These are phyloP conservation scores for Trichoderma sp. DNA, from an alignment of 2,329 filamentous ascomycete genomes.

Conservation along the genomic window DNA sequence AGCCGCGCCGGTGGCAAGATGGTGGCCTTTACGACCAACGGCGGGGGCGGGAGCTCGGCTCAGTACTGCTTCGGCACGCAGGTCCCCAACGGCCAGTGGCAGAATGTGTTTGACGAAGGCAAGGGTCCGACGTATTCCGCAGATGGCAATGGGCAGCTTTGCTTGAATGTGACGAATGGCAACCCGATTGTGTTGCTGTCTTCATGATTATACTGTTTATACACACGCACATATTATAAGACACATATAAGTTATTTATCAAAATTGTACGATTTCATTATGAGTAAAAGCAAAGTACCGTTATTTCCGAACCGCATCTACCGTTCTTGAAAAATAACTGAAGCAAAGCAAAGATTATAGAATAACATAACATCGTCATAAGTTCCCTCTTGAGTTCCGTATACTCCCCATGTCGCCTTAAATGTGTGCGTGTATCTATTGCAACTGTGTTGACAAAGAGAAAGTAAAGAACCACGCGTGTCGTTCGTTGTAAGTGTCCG, in stretches of 20 bases:
- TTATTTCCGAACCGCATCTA: not conserved
- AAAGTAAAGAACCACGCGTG: not conserved
- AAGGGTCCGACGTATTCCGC: constrained; percentile 36
- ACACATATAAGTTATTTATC: not conserved
- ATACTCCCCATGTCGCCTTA: not conserved
- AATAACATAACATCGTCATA: not conserved
- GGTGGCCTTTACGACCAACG: constrained; percentile 46
- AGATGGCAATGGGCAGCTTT: constrained; percentile 41
- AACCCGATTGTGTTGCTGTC: constrained; percentile 41
- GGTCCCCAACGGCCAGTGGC: constrained; percentile 40
- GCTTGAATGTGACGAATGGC: constrained; percentile 41
- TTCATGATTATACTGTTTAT: not conserved
- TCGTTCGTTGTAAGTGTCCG: not conserved
- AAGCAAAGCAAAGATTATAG: not conserved
- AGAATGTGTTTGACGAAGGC: constrained; percentile 36
- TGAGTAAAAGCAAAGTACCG: not conserved
- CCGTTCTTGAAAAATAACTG: not conserved
- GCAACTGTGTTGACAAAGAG: not conserved
- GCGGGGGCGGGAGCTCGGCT: constrained; percentile 37
- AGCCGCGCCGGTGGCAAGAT: constrained; percentile 44
- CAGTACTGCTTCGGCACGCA: constrained; percentile 44
- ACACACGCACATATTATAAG: not conserved
- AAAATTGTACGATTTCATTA: not conserved
- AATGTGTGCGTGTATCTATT: not conserved
- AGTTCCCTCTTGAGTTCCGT: not conserved